These are phyloP conservation scores for Globisporangium abappressorium DNA, from an alignment of 352 stramenopile genomes.

Conservation along the genomic window DNA sequence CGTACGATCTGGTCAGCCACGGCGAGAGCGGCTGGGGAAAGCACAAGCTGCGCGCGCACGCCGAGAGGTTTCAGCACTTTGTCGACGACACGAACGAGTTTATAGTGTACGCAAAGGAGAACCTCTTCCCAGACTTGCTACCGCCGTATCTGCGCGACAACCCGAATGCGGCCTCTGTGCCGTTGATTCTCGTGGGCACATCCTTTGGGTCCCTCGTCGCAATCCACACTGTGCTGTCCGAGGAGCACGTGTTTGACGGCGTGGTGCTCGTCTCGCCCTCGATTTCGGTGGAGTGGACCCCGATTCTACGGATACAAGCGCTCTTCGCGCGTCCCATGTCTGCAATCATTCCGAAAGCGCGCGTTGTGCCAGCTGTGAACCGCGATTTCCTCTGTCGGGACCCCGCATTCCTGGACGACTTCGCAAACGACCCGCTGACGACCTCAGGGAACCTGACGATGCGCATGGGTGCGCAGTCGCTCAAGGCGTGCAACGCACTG, in stretches of 20 bases:
- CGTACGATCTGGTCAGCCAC: slow-evolving; percentile 21
- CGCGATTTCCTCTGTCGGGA: slow-evolving; percentile 22
- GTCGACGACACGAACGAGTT: slow-evolving; percentile 22
- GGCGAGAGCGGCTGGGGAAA: slow-evolving; percentile 14
- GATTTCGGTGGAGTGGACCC: slow-evolving; percentile 7
- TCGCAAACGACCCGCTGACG: slow-evolving; percentile 1
- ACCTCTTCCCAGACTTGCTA: slow-evolving; percentile 4
- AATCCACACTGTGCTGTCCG: slow-evolving; percentile 10
- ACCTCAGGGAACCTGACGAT: slow-evolving; percentile 28
- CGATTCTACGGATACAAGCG: slow-evolving; percentile 4
- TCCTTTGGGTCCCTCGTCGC: slow-evolving; percentile 1
- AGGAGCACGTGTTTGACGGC: slow-evolving; percentile 3
- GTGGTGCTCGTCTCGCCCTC: slow-evolving; percentile 4
- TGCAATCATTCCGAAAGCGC: slow-evolving; percentile 17
- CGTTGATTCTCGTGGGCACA: neutral
- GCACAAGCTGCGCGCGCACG: slow-evolving; percentile 8
- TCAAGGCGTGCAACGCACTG: slow-evolving; percentile 33
- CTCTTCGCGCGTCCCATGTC: slow-evolving; percentile 16
- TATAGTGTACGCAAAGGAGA: slow-evolving; percentile 11
- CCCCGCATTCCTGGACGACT: slow-evolving; percentile 25
- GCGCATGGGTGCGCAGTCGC: slow-evolving; percentile 33
- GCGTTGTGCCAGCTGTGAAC: slow-evolving; percentile 30
- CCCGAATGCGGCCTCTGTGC: neutral
- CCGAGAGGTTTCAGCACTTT: slow-evolving; percentile 16
- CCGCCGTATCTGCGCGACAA: neutral